Evolutionary conservation across 768 basidiomycete genomes (phyloP).

Genomic region (Crepidotus variabilis): DNA sequence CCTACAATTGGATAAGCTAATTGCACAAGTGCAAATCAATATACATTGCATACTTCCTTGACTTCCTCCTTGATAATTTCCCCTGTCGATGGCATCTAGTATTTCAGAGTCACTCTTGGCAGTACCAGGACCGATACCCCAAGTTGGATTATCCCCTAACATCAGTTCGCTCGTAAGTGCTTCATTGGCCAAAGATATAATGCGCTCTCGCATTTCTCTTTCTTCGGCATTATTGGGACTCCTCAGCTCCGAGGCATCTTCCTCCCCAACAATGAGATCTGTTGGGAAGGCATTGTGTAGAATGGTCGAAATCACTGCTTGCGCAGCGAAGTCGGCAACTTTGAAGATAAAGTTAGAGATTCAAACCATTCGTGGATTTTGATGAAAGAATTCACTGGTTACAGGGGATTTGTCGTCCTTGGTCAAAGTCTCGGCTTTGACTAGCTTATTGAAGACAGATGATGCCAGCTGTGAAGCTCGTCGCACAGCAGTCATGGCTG

Average conservation of each 20-base stretch:
- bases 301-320: constrained; percentile 86
- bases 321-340: constrained; percentile 95
- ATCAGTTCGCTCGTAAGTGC: constrained; percentile 54
- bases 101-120: constrained; percentile 52
- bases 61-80: constrained; percentile 67
- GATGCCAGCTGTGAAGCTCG: constrained; percentile 82
- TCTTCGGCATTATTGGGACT: constrained; percentile 13
- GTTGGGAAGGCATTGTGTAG: constrained; percentile 73
- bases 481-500: constrained; percentile 85
- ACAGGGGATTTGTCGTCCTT: constrained; percentile 94
- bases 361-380: not conserved
- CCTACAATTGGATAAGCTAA: constrained; percentile 34
- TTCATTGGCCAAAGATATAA: constrained; percentile 81
- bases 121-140: constrained; percentile 69
- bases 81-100: constrained; percentile 85
- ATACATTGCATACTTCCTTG: constrained; percentile 58
- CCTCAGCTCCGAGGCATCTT: constrained; percentile 81
- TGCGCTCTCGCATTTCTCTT: constrained; percentile 40
- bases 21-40: constrained; percentile 2
- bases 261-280: constrained; percentile 92
- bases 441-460: constrained; percentile 81
- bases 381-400: constrained; percentile 49
- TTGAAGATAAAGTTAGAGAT: not conserved
- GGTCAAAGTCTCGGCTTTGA: constrained; percentile 80
- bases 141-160: constrained; percentile 56